Base-by-base conservation (phyloP, 768 basidiomycete genomes). In the Mycena rosella region DNA sequence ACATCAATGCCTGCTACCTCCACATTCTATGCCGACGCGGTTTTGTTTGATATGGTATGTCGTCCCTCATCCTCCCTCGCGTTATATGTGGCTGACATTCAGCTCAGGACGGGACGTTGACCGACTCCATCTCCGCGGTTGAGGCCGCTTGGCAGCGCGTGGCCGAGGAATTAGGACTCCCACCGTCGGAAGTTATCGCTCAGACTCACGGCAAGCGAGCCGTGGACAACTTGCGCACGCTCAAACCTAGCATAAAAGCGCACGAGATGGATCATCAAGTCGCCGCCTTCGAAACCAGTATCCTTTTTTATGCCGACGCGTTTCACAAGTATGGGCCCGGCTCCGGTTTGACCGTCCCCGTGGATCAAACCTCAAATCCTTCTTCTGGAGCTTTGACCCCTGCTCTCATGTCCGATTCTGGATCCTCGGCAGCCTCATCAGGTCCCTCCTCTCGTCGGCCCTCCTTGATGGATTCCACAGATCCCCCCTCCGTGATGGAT, bases 171-270 rank as follows among this genome's bases (percentile, higher is more conserved):
- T 85, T 93, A 56, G 89, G 89, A 60, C 85, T 87, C 77, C 89
- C 91, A 77, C 89, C 89, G 9, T 82, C 84, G 63, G 83, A 87
- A 62, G 89, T 91, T 68, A 91, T 92, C 73, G 88, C 87, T 13
- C 88, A 89, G 42, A 92, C 91, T n/a, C 91, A 93, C 76, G 91
- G 91, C 73, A 89, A 91, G 74, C 89, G 91, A 67, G 92, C 91
- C 14, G 83, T 91, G 74, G 91, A 93, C 81, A 93, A 93, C 78
- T 86, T 92, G 69, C 76, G 84, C 5, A 81, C 84, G 54, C 88
- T 89, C 81, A 88, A 87, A 73, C 89, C 89, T 0, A 75, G 83
- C 34, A 86, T 90, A 72, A 81, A 82, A 69, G 51, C 74, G 24
- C 82, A 88, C 76, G 85, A 89, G 76, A 86, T 90, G 82, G 86